phyloP scores from a whole-genome alignment of 2,329 filamentous ascomycete genomes.

The Fusarium graminum region DNA sequence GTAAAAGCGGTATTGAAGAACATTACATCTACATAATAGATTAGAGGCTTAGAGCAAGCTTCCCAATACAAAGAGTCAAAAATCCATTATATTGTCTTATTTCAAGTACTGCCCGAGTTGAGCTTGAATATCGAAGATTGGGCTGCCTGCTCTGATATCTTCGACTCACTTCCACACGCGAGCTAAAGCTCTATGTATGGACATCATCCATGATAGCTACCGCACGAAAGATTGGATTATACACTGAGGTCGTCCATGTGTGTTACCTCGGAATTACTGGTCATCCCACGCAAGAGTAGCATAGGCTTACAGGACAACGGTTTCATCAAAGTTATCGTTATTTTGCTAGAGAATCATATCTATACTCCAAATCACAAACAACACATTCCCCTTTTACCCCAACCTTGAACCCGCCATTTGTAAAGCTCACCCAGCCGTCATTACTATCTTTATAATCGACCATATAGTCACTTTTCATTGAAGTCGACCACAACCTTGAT shows the following conservation, averaged over 20 bases:
- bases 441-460: slow-evolving; percentile 32
- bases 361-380: slow-evolving; percentile 3
- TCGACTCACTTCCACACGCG: no score
- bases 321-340: slow-evolving; percentile 5
- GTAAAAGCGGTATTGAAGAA: slow-evolving; percentile 18
- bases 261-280: no score
- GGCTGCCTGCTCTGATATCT: no score
- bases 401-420: slow-evolving; percentile 21
- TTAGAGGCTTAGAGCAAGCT: slow-evolving; percentile 11
- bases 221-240: no score
- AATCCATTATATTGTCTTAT: background rate
- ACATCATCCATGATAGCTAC: no score
- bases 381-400: slow-evolving; percentile 33
- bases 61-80: slow-evolving; percentile 10
- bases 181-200: no score
- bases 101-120: background rate
- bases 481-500: slow-evolving; percentile 78
- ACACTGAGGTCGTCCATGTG: no score
- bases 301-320: background rate
- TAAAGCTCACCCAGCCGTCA: slow-evolving; percentile 10
- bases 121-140: no score
- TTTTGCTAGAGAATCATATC: slow-evolving; percentile 14
- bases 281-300: background rate
- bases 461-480: slow-evolving; percentile 38
- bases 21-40: slow-evolving; percentile 23